Evolutionary conservation across 805 yeast genomes (phyloP), one percentile per base, ranked within the genome.

Genomic region (Wickerhamomyces bovis): DNA sequence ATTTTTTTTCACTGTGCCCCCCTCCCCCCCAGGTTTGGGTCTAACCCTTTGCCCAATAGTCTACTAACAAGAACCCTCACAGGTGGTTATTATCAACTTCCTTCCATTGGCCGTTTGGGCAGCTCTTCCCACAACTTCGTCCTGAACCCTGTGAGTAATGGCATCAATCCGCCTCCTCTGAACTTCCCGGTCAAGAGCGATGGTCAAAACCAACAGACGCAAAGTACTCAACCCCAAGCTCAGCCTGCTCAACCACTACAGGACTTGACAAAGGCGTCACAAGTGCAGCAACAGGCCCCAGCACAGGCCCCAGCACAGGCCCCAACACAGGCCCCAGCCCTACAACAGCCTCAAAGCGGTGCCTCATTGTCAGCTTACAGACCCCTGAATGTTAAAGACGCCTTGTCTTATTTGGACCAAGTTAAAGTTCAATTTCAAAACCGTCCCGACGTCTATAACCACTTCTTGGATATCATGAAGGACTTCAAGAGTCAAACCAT

Each of bases 391-490:
- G 98, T 94, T 43, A 89, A 88, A 63, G 99, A 94, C 66, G 99
- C 99, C 6, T 73, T 94, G 54, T 82, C 96, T 10, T 94, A 95
- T 62, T 76, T 94, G 55, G 99, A 95, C 63, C 96, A 90, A 67
- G 99, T 94, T 44, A 94, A 94, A 67, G 77, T 84, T 42, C 97
- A 90, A 64, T 94, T 94, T 67, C 85, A 79, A 65, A 78, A 82
- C 54, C 95, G 92, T 68, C 95, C 98, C 0, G 97, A 90, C 58
- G 96, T 94, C 39, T 94, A 94, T 73, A 94, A 94, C 66, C 89
- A 87, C 65, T 94, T 95, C 61, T 75, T 94, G 61, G 99, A 94
- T 63, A 92, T 94, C 53, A 94, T 94, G 99, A 95, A 95, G 71
- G 99, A 95, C 63, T 95, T 94, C 72, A 95, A 95, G 71, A 84